Evolutionary conservation across 352 stramenopile genomes (phyloP), one percentile per base, ranked within the genome.

Genomic region (Globisporangium heterothallicum): DNA sequence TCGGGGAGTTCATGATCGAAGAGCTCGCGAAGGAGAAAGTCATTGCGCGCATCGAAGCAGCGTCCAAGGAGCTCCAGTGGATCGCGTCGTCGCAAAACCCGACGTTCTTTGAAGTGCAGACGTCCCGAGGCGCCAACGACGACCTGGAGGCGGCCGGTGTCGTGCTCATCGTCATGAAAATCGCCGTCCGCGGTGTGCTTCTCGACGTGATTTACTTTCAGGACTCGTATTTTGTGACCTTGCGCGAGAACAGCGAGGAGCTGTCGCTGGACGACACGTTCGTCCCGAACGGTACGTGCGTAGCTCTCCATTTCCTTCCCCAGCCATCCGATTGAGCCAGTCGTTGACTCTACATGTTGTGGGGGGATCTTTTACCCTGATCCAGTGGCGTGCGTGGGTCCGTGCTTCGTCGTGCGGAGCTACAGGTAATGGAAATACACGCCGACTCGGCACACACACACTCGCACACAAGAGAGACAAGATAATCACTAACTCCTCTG

Each of bases 91-190:
- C 56, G 0, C 43, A 66, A 14, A 79, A 75, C 9, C 66, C 74
- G 8, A 80, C 70, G 7, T 88, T 86, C 44, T 88, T 86, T 26
- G 77, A 88, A 56, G 47, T 88, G 32, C 70, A 88, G 52, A 86
- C 77, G 0, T 63, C 78, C 26, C 59, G 57, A 0, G 47, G 59
- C 29, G 75, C 77, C 1, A 86, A 81, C 41, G 65, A 72, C 10
- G 53, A 54, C 0, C 59, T 86, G 0, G 56, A 42, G 0, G 32
- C 58, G 0, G 65, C 74, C 1, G 72, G 74, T 0, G 66, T 86
- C 25, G 56, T 73, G 19, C 58, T 88, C 16, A 44, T 84, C 12
- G 74, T 88, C 12, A 84, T 88, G 70, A 88, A 88, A 40, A 63
- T 84, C 4, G 74, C 86, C 19, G 61, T 88, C n/a, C 67, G 77